Conservation (phyloP, 257 asterid species). For the Prunella vulgaris region DNA sequence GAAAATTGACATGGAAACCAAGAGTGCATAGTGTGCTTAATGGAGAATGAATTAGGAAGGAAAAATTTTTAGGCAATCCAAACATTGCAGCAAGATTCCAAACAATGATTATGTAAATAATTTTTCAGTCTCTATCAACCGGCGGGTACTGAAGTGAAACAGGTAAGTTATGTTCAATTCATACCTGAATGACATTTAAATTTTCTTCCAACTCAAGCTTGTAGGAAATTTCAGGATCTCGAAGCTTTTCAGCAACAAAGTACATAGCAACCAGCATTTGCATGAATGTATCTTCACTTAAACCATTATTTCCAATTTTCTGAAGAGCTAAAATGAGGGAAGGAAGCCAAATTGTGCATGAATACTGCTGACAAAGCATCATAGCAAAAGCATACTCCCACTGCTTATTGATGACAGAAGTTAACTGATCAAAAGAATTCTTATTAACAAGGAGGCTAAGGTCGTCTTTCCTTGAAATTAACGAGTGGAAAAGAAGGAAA, state of each 20-base stretch:
- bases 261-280: slow-evolving; percentile 53
- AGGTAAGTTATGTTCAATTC: slow-evolving; percentile 1
- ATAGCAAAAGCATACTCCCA: slow-evolving; percentile 83
- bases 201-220: slow-evolving; percentile 65
- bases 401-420: slow-evolving; percentile 34
- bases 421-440: slow-evolving; percentile 36
- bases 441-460: slow-evolving; percentile 28
- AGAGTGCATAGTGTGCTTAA: no score
- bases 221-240: slow-evolving; percentile 73
- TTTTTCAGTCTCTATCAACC: slow-evolving; percentile 1
- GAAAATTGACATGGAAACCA: not conserved
- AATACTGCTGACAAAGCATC: slow-evolving; percentile 64
- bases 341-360: slow-evolving; percentile 79
- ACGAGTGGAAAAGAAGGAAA: slow-evolving; percentile 63
- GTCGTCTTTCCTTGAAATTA: slow-evolving; percentile 46
- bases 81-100: not conserved
- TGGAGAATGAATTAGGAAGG: not conserved
- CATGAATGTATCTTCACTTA: slow-evolving; percentile 42
- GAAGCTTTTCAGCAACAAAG: slow-evolving; percentile 65
- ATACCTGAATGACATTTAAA: slow-evolving; percentile 61
- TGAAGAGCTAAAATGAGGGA: slow-evolving; percentile 61
- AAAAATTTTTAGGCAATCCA: not conserved
- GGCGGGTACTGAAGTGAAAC: slow-evolving; percentile 2
- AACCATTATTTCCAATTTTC: slow-evolving; percentile 39
- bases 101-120: not conserved